Evolutionary conservation across 2,329 filamentous ascomycete species (phyloP).

Genomic region (Colletotrichum somersetense): DNA sequence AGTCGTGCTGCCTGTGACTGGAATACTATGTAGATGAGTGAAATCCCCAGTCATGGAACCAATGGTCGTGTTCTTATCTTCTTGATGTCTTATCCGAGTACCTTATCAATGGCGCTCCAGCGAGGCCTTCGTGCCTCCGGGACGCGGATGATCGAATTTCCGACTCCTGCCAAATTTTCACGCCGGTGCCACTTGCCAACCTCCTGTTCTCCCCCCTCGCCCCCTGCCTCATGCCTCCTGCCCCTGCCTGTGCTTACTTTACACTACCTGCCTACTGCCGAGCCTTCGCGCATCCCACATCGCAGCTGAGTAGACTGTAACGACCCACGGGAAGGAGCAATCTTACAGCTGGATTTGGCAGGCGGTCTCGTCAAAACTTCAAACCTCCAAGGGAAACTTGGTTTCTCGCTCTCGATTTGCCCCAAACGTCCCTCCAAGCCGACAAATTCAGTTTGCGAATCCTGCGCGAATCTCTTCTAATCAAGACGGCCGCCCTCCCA

Average conservation of each 20-base stretch:
- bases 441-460: slow-evolving; percentile 8
- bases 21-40: not conserved
- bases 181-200: slow-evolving; percentile 1
- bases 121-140: too few relatives aligned
- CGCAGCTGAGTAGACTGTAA: slow-evolving; percentile 7
- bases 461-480: not conserved
- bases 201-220: not conserved
- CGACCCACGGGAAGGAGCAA: slow-evolving; percentile 20
- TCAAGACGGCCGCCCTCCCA: not conserved
- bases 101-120: not conserved
- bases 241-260: not conserved
- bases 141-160: slow-evolving; percentile 2
- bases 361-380: slow-evolving; percentile 38
- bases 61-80: not conserved
- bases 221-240: slow-evolving; percentile 4
- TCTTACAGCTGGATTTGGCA: slow-evolving; percentile 31
- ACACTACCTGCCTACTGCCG: not conserved
- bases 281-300: slow-evolving; percentile 20
- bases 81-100: too few relatives aligned
- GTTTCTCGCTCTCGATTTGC: slow-evolving; percentile 22
- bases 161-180: slow-evolving; percentile 14
- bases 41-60: not conserved
- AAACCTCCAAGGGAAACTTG: slow-evolving; percentile 26
- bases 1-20: not conserved
- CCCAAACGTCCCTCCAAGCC: slow-evolving; percentile 19